Conservation (phyloP, 148 eudicot species). For the Salicornia ramosissima region DNA sequence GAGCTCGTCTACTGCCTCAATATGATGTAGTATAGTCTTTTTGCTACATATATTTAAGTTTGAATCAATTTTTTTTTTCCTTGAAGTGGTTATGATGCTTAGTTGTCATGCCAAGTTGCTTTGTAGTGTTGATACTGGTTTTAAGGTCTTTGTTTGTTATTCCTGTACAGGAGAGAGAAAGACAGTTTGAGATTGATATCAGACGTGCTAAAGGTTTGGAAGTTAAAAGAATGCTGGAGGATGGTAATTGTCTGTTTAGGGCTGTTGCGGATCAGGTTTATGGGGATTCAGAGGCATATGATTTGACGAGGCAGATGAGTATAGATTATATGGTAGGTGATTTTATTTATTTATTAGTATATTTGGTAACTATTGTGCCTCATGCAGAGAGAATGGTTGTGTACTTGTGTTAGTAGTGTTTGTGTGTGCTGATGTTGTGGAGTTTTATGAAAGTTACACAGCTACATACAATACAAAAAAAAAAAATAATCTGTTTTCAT, state of each 20-base stretch:
- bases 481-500: background rate
- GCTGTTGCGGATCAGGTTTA: conserved; percentile 99
- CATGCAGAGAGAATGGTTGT: background rate
- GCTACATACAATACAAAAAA: background rate
- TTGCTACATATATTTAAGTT: background rate
- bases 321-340: conserved; percentile 87
- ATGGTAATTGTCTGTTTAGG: conserved; percentile 96
- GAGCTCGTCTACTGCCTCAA: background rate
- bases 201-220: conserved; percentile 82
- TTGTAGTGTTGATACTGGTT: background rate
- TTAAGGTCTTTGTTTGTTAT: conserved; percentile 7
- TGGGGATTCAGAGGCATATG: conserved; percentile 89
- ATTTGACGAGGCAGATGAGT: conserved; percentile 95
- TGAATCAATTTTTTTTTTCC: background rate
- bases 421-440: background rate
- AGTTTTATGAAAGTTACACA: background rate
- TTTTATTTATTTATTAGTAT: background rate
- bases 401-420: background rate
- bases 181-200: conserved; percentile 86
- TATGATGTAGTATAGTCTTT: background rate
- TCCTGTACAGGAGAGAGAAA: conserved; percentile 74
- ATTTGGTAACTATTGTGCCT: background rate
- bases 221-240: conserved; percentile 86
- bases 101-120: background rate
- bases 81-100: background rate